A percentile compares a stretch with the other conserved stretches of the same genome.
Conservation (phyloP, 306 rosid species). For the Crotalaria pallida region DNA sequence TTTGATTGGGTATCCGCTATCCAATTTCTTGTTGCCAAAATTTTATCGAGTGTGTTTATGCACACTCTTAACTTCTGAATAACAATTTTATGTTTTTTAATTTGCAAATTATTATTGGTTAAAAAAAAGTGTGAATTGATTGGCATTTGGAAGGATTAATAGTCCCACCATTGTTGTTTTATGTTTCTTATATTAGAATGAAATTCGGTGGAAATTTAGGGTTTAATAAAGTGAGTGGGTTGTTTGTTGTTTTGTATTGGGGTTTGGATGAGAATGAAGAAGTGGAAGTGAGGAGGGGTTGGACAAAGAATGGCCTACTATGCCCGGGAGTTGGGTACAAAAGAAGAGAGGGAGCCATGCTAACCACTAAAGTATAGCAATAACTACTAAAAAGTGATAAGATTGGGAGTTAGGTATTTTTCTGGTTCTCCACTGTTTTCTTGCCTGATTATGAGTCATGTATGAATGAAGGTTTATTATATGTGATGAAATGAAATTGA, state of each 20-base stretch:
- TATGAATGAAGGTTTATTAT: neutral
- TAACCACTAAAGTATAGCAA: slow-evolving; percentile 74
- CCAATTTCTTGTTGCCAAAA: too few relatives aligned
- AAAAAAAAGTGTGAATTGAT: too few relatives aligned
- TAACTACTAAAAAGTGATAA: slow-evolving; percentile 55
- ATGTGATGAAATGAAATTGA: neutral
- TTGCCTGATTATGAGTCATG: slow-evolving; percentile 18
- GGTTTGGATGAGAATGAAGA: neutral
- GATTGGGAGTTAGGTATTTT: slow-evolving; percentile 72
- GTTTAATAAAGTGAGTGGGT: neutral
- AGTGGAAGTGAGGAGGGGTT: slow-evolving; percentile 24
- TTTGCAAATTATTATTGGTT: too few relatives aligned
- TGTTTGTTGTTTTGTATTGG: neutral
- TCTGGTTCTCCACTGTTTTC: slow-evolving; percentile 41
- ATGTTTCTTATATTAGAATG: neutral
- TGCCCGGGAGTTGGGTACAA: slow-evolving; percentile 39
- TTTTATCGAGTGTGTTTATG: too few relatives aligned
- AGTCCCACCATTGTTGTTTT: too few relatives aligned
- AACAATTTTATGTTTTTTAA: too few relatives aligned
- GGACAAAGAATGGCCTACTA: slow-evolving; percentile 57
- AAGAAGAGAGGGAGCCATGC: slow-evolving; percentile 34
- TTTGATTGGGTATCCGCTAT: too few relatives aligned
- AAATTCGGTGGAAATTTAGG: slow-evolving; percentile 10
- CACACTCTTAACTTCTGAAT: too few relatives aligned
- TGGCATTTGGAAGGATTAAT: too few relatives aligned